Evolutionary conservation across 176 grass and related monocot genomes (phyloP).

Genomic region (Aegilops sharonensis): DNA sequence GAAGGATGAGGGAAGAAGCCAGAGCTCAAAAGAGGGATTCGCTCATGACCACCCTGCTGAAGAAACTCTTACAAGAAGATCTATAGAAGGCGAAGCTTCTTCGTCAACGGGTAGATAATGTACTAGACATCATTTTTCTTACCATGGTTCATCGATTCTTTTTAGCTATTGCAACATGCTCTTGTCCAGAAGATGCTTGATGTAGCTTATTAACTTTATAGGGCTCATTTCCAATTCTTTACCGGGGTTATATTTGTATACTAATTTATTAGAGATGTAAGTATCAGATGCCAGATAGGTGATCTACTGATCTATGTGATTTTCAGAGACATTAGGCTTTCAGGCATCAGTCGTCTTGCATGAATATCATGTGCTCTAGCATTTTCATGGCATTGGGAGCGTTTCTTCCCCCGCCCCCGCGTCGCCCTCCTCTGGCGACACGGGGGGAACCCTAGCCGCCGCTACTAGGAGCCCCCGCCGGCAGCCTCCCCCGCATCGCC

Average conservation of each 20-base stretch:
- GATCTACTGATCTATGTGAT: constrained; percentile 6
- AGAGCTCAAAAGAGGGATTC: constrained; percentile 62
- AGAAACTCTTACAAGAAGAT: constrained; percentile 62
- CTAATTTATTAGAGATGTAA: constrained; percentile 12
- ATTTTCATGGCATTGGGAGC: not conserved
- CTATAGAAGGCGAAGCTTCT: constrained; percentile 17
- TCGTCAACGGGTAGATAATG: constrained; percentile 9
- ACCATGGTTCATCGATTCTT: constrained; percentile 40
- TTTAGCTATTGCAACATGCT: constrained; percentile 34
- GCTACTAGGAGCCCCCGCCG: too few species aligned
- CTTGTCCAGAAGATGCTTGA: constrained; percentile 17
- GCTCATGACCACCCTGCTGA: constrained; percentile 37
- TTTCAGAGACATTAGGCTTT: not conserved
- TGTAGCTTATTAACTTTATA: constrained; percentile 15
- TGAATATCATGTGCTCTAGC: not conserved
- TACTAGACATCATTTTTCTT: constrained; percentile 27
- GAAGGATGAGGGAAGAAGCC: constrained; percentile 48
- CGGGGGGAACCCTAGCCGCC: too few species aligned
- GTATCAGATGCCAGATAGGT: constrained; percentile 5
- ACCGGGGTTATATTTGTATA: constrained; percentile 1
- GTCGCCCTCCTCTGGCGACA: too few species aligned
- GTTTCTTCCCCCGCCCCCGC: too few species aligned
- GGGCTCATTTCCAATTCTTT: not conserved
- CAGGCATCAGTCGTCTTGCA: constrained; percentile 1
- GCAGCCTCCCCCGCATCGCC: too few species aligned